A percentile compares a stretch with the other conserved stretches of the same genome.
Evolutionary conservation across 352 stramenopile species (phyloP).

Genomic region (Phytophthora hibernalis): DNA sequence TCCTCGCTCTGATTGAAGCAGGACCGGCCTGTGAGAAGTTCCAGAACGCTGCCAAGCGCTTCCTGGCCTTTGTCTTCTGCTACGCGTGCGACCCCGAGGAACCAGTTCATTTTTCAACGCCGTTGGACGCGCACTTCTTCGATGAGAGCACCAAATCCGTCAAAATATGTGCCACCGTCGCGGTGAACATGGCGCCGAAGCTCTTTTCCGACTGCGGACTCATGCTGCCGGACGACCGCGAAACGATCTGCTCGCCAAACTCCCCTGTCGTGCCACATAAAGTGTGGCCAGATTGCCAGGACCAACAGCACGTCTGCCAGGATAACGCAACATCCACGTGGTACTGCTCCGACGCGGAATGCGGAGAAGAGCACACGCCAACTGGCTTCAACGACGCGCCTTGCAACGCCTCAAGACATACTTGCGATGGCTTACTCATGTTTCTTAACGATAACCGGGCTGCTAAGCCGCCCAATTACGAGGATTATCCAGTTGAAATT

Average conservation of each 20-base stretch:
- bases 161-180: constrained; percentile 73
- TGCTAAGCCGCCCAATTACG: constrained; percentile 78
- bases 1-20: constrained; percentile 67
- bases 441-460: constrained; percentile 84
- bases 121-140: constrained; percentile 69
- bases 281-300: constrained; percentile 64
- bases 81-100: constrained; percentile 53
- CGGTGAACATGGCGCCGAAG: constrained; percentile 49
- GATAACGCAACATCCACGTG: constrained; percentile 47
- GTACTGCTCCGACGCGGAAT: constrained; percentile 62
- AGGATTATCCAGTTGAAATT: constrained; percentile 77
- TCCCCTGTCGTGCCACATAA: constrained; percentile 62
- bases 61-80: constrained; percentile 53
- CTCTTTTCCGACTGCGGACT: constrained; percentile 75
- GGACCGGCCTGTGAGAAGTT: constrained; percentile 74
- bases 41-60: constrained; percentile 71
- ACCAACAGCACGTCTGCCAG: constrained; percentile 66
- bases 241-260: constrained; percentile 67
- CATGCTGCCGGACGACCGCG: constrained; percentile 59
- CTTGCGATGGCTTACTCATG: constrained; percentile 65
- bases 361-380: constrained; percentile 50
- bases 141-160: constrained; percentile 50
- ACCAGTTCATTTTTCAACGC: constrained; percentile 45
- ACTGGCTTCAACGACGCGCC: constrained; percentile 64
- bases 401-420: constrained; percentile 60